Conservation (phyloP, 164 flowering plant genomes). For the Liriodendron chinense region DNA sequence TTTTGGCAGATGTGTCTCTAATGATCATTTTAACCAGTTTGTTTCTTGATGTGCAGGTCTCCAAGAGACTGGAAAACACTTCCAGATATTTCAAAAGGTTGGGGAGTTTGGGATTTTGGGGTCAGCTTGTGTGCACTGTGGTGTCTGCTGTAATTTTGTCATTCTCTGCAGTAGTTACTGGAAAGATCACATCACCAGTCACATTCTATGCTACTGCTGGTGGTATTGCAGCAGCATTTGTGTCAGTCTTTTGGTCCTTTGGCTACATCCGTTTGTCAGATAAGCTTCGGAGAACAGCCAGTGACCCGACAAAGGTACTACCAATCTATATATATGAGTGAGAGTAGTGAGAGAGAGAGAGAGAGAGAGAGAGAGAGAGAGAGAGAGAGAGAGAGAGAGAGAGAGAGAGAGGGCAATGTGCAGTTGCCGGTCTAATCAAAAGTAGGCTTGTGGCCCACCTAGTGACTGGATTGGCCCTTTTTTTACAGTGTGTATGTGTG, state of each 20-base stretch:
- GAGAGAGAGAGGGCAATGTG: no score
- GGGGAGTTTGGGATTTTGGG: slow-evolving; percentile 91
- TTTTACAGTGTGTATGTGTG: no score
- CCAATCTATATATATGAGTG: no score
- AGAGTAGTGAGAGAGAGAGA: no score
- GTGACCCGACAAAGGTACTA: slow-evolving; percentile 89
- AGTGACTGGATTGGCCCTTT: no score
- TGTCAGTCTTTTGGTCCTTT: slow-evolving; percentile 93
- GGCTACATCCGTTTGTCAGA: slow-evolving; percentile 88
- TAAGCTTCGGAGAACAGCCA: slow-evolving; percentile 69
- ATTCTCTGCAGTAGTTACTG: slow-evolving; percentile 75
- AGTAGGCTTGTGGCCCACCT: no score
- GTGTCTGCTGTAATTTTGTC: slow-evolving; percentile 92
- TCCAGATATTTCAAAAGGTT: slow-evolving; percentile 80
- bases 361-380: no score
- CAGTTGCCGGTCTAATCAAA: no score
- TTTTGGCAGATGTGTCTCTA: not conserved
- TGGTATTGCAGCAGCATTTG: slow-evolving; percentile 86
- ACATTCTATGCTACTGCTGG: slow-evolving; percentile 90
- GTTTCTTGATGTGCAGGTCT: slow-evolving; percentile 46
- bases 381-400: no score
- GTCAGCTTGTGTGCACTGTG: slow-evolving; percentile 79
- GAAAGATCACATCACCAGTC: slow-evolving; percentile 72
- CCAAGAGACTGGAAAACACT: slow-evolving; percentile 87
- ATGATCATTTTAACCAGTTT: not conserved